A percentile compares a stretch with the other conserved stretches of the same genome.
Conservation (phyloP, 2,329 filamentous ascomycete genomes). For the Helotiales sp. region DNA sequence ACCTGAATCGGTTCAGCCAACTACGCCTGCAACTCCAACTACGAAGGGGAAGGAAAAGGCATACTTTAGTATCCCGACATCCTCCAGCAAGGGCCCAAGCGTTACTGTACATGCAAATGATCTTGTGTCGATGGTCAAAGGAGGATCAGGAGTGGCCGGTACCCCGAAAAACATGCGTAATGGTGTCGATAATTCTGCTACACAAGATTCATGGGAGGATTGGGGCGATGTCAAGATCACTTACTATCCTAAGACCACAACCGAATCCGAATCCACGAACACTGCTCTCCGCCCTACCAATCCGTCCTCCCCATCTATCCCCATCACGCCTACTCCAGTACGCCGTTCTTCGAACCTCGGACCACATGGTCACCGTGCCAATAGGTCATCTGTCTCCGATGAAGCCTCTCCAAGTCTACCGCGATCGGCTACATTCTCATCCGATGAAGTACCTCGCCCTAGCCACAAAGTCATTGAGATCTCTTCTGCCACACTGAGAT, state of each 20-base stretch:
- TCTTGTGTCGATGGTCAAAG: slow-evolving; percentile 71
- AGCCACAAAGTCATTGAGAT: slow-evolving; percentile 42
- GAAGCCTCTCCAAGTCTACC: slow-evolving; percentile 35
- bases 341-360: slow-evolving; percentile 37
- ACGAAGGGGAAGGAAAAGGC: slow-evolving; percentile 77
- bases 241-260: slow-evolving; percentile 61
- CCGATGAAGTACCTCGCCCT: slow-evolving; percentile 28
- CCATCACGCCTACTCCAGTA: slow-evolving; percentile 35
- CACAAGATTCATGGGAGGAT: slow-evolving; percentile 57
- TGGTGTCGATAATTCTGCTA: slow-evolving; percentile 28
- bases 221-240: slow-evolving; percentile 80
- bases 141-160: slow-evolving; percentile 40
- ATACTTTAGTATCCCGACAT: slow-evolving; percentile 40
- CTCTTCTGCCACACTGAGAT: slow-evolving; percentile 53
- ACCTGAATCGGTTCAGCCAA: slow-evolving; percentile 49
- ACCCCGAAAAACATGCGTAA: slow-evolving; percentile 33
- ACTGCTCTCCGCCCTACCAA: slow-evolving; percentile 29
- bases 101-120: slow-evolving; percentile 77
- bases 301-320: slow-evolving; percentile 32
- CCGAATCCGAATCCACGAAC: slow-evolving; percentile 33
- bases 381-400: slow-evolving; percentile 36
- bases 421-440: slow-evolving; percentile 24
- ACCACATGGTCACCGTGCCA: slow-evolving; percentile 32
- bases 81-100: slow-evolving; percentile 43
- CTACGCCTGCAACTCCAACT: slow-evolving; percentile 54